phyloP scores from a whole-genome alignment of 2,329 filamentous ascomycete species.

The Penicillium sp. region DNA sequence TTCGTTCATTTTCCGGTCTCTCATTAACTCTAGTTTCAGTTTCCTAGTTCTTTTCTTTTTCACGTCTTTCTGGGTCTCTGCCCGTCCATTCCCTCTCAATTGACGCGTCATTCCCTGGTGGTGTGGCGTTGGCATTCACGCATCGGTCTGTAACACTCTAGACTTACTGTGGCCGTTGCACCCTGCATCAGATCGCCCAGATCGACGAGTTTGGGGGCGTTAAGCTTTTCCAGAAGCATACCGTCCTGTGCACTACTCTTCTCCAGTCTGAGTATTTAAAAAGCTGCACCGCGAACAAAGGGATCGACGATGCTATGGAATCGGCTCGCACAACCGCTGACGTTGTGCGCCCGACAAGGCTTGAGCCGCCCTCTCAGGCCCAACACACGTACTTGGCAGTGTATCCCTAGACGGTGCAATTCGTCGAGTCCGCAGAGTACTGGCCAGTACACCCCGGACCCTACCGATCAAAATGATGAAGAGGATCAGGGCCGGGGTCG shows the following conservation, averaged over 20 bases:
- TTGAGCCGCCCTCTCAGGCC: constrained; percentile 13
- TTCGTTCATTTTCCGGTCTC: constrained; percentile 7
- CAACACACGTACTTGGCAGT: constrained; percentile 8
- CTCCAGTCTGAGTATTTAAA: no score
- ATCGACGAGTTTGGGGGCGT: not conserved
- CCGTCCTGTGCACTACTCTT: no score
- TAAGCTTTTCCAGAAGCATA: no score
- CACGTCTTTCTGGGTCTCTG: constrained; percentile 5
- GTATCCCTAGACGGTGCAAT: constrained; percentile 21
- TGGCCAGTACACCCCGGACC: constrained; percentile 22
- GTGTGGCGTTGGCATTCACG: constrained; percentile 10
- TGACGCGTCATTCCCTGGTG: constrained; percentile 13
- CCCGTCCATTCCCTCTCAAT: constrained; percentile 14
- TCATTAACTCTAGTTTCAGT: constrained; percentile 13
- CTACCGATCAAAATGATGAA: constrained; percentile 28
- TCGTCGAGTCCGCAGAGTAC: constrained; percentile 20
- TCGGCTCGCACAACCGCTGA: constrained; percentile 21
- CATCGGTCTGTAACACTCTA: constrained; percentile 4
- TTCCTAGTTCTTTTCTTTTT: constrained; percentile 5
- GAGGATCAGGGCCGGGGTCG: constrained; percentile 23
- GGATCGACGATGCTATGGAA: constrained; percentile 23
- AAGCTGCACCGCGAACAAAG: constrained; percentile 1
- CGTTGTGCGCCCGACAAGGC: constrained; percentile 16
- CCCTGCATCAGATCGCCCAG: constrained; percentile 3
- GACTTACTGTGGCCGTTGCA: constrained; percentile 4